Evolutionary conservation across 331 rosid species (phyloP).

Genomic region (Malus hybrid): DNA sequence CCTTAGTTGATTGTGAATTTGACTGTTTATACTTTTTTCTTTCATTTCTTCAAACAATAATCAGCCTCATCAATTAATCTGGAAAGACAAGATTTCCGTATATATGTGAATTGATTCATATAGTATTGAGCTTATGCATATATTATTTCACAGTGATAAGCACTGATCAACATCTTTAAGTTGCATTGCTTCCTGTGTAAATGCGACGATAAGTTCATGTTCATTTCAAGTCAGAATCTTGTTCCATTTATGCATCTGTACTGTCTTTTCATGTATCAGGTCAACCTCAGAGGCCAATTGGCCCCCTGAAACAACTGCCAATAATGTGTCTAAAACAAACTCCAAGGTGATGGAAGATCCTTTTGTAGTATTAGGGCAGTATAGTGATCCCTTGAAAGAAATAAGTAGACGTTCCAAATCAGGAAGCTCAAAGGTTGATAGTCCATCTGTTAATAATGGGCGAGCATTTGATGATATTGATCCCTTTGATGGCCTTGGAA

Average conservation of each 20-base stretch:
- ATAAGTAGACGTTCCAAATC: slow-evolving; percentile 58
- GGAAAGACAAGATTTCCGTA: neutral
- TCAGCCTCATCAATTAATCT: neutral
- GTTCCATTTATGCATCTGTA: slow-evolving; percentile 9
- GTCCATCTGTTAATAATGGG: slow-evolving; percentile 49
- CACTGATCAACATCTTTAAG: neutral
- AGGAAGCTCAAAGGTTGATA: slow-evolving; percentile 43
- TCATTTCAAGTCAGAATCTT: neutral
- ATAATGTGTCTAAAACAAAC: slow-evolving; percentile 33
- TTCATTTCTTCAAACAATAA: neutral
- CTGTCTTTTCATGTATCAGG: slow-evolving; percentile 43
- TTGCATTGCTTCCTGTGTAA: neutral
- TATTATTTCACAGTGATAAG: neutral
- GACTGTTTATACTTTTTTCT: no score
- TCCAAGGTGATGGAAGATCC: slow-evolving; percentile 57
- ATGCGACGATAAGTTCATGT: neutral
- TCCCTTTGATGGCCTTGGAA: slow-evolving; percentile 83
- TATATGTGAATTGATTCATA: neutral
- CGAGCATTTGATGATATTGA: slow-evolving; percentile 58
- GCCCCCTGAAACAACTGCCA: slow-evolving; percentile 52
- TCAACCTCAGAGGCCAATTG: slow-evolving; percentile 49
- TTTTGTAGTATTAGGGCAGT: slow-evolving; percentile 54
- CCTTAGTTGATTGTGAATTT: neutral
- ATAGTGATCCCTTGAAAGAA: slow-evolving; percentile 66
- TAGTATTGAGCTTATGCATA: neutral